phyloP scores from a whole-genome alignment of 1,284 basidiomycete species.

The Ustilago trichophora region DNA sequence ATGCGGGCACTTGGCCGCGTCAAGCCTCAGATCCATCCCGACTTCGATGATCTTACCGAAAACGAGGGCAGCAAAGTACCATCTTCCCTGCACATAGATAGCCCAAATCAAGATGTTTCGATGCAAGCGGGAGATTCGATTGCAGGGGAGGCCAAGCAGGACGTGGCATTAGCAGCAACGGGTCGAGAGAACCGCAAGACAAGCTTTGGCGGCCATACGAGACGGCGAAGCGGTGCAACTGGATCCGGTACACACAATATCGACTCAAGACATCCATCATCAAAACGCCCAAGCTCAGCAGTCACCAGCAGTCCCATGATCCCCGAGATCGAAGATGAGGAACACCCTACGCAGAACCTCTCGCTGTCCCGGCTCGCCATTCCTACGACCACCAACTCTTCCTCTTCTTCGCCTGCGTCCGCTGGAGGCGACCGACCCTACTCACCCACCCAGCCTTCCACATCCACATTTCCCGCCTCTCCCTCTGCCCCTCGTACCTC shows the following conservation, averaged over 20 bases:
- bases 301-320: conserved; percentile 22
- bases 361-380: conserved; percentile 12
- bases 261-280: conserved; percentile 5
- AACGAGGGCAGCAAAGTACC: too few relatives aligned
- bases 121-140: background rate
- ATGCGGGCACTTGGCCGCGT: conserved; percentile 1
- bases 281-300: conserved; percentile 11
- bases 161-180: conserved; percentile 27
- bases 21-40: background rate
- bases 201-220: conserved; percentile 13
- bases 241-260: conserved; percentile 23
- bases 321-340: conserved; percentile 16
- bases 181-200: conserved; percentile 22
- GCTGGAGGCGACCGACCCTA: conserved; percentile 44
- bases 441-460: conserved; percentile 37
- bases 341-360: background rate
- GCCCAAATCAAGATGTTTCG: too few relatives aligned
- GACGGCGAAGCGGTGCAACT: conserved; percentile 30
- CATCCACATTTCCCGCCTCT: background rate
- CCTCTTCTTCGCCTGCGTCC: conserved; percentile 9
- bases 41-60: too few relatives aligned
- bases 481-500: conserved; percentile 1
- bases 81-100: too few relatives aligned
- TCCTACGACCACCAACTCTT: conserved; percentile 7
- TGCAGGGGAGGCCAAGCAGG: conserved; percentile 3